Base-by-base conservation (phyloP, 139 green algal genomes). In the Chlorella vulgaris region DNA sequence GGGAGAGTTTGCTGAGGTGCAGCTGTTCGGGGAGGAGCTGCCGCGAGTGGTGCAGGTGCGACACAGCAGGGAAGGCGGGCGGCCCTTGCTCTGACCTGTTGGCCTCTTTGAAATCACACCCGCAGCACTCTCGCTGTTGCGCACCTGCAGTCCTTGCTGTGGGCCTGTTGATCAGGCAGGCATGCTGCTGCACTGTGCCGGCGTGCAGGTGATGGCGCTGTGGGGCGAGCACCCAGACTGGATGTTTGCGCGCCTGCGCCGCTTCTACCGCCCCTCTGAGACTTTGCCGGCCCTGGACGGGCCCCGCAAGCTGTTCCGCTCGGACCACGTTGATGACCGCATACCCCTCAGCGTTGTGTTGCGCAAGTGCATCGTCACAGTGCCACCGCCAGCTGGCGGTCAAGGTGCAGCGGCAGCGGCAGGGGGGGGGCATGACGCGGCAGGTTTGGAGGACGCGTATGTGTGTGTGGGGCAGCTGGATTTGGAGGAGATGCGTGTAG, bases 201-300 rank as follows among this genome's bases (percentile, higher is more conserved):
- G 13, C 15, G n/a, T 13, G 50, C 50, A 78, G 71, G 33, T 78
- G 71, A 38, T 78, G 4, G 71, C 50, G 33, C 50, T 66, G 50
- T 78, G 71, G 71, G 55, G 71, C 50, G 71, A 78, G 71, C 33
- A 35, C 31, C 29, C 28, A 15, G 69, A n/a, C 68, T 50, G 35
- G 15, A 78, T 78, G 71, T 51, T 78, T 51, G 71, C 33, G 2
- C 71, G 50, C 19, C 19, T 78, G 19, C 47, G 33, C 31, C 71
- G 71, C 33, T 78, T 67, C 71, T 78, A 78, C 35, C 71, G 71
- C 18, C n/a, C 70, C 7, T 29, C 50, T n/a, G n/a, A n/a, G n/a
- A n/a, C n/a, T n/a, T n/a, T 67, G 36, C 40, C 42, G 3, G 50
- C 19, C n/a, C 26, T 78, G 43, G 50, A 28, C 8, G 71, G 31